phyloP scores from a whole-genome alignment of 345 rosid genomes.

The Diplotaxis tenuifolia region DNA sequence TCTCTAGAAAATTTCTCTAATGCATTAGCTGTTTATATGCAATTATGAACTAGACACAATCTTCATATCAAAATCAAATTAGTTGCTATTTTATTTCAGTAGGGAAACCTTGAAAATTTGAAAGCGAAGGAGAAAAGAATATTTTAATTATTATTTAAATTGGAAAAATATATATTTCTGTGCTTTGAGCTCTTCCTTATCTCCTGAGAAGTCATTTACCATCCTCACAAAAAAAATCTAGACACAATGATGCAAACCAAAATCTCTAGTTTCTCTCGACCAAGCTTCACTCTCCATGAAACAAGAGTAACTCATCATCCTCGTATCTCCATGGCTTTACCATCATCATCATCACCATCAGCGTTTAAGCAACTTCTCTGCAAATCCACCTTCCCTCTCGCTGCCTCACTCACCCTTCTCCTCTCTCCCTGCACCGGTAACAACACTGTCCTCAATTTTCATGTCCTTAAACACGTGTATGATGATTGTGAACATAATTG shows the following conservation, averaged over 20 bases:
- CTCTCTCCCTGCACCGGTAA: conserved; percentile 69
- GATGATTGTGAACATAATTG: too few species aligned
- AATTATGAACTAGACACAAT: neutral
- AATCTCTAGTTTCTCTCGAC: conserved; percentile 30
- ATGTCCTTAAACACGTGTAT: too few species aligned
- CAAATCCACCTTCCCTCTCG: conserved; percentile 55
- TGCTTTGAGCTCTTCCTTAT: conserved; percentile 7
- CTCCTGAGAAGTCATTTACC: conserved; percentile 23
- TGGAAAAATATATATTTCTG: neutral
- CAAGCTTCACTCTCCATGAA: conserved; percentile 31
- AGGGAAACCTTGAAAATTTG: neutral
- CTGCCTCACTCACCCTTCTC: conserved; percentile 67
- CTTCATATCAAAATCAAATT: neutral
- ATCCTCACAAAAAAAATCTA: conserved; percentile 34
- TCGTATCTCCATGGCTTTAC: conserved; percentile 33
- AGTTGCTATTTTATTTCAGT: neutral
- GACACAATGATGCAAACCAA: conserved; percentile 40
- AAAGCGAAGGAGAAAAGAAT: neutral
- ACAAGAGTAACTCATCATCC: conserved; percentile 22
- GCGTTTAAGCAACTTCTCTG: conserved; percentile 27
- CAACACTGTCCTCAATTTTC: neutral
- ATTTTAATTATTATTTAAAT: neutral
- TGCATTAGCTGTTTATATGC: neutral
- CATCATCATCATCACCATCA: conserved; percentile 31
- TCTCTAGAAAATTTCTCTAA: neutral